Evolutionary conservation across 2,329 filamentous ascomycete genomes (phyloP).

Genomic region (Fusarium staphyleae): DNA sequence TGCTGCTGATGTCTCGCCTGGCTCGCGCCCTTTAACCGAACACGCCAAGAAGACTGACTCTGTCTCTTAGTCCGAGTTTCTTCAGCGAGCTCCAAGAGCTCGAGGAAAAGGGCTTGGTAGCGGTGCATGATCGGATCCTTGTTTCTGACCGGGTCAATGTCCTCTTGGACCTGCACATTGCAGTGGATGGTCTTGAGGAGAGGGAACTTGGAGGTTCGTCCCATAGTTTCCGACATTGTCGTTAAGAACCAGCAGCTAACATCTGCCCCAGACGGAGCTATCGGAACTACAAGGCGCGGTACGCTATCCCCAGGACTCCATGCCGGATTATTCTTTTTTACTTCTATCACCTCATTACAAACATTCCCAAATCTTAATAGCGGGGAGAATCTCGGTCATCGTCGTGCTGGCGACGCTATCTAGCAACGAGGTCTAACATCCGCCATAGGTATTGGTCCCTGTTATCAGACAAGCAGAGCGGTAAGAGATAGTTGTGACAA

Average conservation of each 20-base stretch:
- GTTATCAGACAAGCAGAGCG: constrained; percentile 44
- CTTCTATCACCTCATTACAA: constrained; percentile 25
- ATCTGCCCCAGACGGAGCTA: constrained; percentile 35
- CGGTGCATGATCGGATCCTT: constrained; percentile 59
- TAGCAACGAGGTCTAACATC: constrained; percentile 36
- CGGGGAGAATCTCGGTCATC: constrained; percentile 15
- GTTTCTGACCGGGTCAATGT: constrained; percentile 70
- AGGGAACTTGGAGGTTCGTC: constrained; percentile 43
- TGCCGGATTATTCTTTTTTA: constrained; percentile 16
- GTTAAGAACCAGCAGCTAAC: constrained; percentile 40
- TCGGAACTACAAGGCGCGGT: constrained; percentile 50
- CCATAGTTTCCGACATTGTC: constrained; percentile 18
- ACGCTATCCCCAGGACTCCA: constrained; percentile 32
- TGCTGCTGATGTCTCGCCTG: constrained; percentile 34
- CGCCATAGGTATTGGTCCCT: constrained; percentile 49
- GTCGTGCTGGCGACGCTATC: constrained; percentile 27
- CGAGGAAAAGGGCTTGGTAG: constrained; percentile 47
- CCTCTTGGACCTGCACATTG: constrained; percentile 69
- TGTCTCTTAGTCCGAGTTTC: constrained; percentile 45
- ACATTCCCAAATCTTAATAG: constrained; percentile 27
- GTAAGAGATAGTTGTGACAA: constrained; percentile 33
- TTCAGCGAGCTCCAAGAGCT: constrained; percentile 53
- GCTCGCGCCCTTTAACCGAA: constrained; percentile 30
- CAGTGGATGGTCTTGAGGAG: constrained; percentile 75
- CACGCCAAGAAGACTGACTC: constrained; percentile 35